A percentile compares a stretch with the other conserved stretches of the same genome.
Evolutionary conservation across 2,329 filamentous ascomycete genomes (phyloP).

Genomic region (Xylaria sp.): DNA sequence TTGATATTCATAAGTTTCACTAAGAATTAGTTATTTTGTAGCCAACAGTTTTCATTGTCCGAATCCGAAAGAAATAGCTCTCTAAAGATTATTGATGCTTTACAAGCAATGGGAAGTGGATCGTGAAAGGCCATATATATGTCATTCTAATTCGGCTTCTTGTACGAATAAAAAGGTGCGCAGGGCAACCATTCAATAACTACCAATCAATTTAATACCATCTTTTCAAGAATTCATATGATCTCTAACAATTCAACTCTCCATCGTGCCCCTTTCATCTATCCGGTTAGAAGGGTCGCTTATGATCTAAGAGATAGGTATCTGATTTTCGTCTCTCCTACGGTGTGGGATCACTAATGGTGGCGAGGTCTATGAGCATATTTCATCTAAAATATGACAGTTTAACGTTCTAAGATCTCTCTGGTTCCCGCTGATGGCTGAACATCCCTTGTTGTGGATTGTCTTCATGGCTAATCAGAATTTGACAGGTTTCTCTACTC

Average conservation of each 20-base stretch:
- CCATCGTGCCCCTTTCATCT: too few relatives aligned
- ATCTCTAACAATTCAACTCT: neutral
- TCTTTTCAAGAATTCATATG: neutral
- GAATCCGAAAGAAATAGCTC: neutral
- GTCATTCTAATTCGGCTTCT: neutral
- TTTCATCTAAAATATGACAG: neutral
- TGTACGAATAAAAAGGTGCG: neutral
- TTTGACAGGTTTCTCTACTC: conserved; percentile 4
- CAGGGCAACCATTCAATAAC: neutral
- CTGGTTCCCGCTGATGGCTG: neutral
- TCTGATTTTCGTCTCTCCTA: neutral
- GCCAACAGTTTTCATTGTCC: neutral
- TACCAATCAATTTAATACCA: neutral
- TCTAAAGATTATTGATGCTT: conserved; percentile 18
- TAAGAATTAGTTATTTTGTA: neutral
- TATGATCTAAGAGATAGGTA: neutral
- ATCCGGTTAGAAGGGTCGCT: too few relatives aligned
- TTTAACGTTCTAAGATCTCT: neutral
- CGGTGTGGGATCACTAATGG: neutral
- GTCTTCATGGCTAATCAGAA: conserved; percentile 13
- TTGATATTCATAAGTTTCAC: neutral
- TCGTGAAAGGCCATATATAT: conserved; percentile 5
- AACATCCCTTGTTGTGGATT: neutral
- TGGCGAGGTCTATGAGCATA: neutral
- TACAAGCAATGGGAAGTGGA: neutral